A percentile compares a stretch with the other conserved stretches of the same genome.
Evolutionary conservation across 805 yeast genomes (phyloP).

Genomic region (Kodamaea kaohsiungensis): DNA sequence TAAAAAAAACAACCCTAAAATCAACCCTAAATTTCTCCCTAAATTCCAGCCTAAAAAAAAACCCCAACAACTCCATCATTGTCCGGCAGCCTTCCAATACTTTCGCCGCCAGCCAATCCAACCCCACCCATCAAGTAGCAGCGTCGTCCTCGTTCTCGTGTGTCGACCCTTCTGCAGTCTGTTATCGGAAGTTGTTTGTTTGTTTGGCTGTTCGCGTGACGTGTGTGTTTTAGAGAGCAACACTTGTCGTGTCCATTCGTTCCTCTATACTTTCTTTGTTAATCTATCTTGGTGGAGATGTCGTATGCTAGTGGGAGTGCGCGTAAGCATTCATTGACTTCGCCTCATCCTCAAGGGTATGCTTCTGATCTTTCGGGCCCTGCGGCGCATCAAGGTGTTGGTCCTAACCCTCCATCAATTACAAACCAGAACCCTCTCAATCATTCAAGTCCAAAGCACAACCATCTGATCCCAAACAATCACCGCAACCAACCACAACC

Average conservation of each 20-base stretch:
- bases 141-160: neutral
- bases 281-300: neutral
- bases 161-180: neutral
- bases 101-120: neutral
- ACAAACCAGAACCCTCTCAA: neutral
- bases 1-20: neutral
- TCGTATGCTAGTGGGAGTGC: constrained; percentile 5
- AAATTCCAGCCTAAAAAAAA: neutral
- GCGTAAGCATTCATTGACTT: constrained; percentile 3
- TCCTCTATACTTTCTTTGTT: neutral
- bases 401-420: neutral
- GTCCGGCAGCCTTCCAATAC: neutral
- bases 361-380: neutral
- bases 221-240: neutral
- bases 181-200: neutral
- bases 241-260: neutral
- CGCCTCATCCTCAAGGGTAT: constrained; percentile 10
- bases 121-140: neutral
- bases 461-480: neutral
- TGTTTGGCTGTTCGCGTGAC: neutral
- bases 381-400: neutral
- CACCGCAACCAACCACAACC: neutral
- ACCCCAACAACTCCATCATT: neutral
- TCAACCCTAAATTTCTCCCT: neutral
- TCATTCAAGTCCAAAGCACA: neutral